Conservation (phyloP, 495 filamentous ascomycete genomes). For the Poronia punctata region DNA sequence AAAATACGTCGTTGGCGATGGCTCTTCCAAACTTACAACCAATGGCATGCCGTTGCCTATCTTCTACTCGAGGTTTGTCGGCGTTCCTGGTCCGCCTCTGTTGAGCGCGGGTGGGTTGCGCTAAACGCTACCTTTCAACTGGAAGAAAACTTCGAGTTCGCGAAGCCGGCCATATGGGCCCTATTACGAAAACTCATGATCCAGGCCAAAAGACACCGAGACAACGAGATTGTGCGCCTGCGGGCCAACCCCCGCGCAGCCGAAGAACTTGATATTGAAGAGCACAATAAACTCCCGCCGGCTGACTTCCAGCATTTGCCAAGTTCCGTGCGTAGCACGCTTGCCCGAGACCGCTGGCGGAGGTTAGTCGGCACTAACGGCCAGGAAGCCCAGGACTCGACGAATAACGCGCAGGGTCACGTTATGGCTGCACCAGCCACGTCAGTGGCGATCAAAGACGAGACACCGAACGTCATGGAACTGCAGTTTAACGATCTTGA, state of each 20-base stretch:
- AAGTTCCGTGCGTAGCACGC: constrained; percentile 25
- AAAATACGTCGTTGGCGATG: constrained; percentile 65
- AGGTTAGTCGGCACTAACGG: constrained; percentile 36
- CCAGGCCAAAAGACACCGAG: constrained; percentile 52
- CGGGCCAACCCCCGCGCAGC: constrained; percentile 35
- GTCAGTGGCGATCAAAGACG: not conserved
- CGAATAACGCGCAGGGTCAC: no score
- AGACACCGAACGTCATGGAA: constrained; percentile 3
- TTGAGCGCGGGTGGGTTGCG: constrained; percentile 76
- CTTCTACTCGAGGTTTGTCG: constrained; percentile 70
- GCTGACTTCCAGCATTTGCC: constrained; percentile 33
- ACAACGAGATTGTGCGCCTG: constrained; percentile 40
- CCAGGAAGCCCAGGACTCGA: constrained; percentile 3
- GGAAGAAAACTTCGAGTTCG: constrained; percentile 44
- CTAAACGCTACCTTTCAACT: constrained; percentile 56
- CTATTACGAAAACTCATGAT: constrained; percentile 66
- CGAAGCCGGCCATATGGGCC: constrained; percentile 63
- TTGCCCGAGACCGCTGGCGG: constrained; percentile 38
- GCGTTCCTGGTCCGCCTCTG: constrained; percentile 55
- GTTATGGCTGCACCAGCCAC: constrained; percentile 5
- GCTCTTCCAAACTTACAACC: constrained; percentile 74
- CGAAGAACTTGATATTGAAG: constrained; percentile 32
- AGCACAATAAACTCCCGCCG: constrained; percentile 26
- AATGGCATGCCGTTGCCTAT: constrained; percentile 77
- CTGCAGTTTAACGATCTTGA: constrained; percentile 19